phyloP scores from a whole-genome alignment of 352 stramenopile genomes.

The Globisporangium mamillatum region DNA sequence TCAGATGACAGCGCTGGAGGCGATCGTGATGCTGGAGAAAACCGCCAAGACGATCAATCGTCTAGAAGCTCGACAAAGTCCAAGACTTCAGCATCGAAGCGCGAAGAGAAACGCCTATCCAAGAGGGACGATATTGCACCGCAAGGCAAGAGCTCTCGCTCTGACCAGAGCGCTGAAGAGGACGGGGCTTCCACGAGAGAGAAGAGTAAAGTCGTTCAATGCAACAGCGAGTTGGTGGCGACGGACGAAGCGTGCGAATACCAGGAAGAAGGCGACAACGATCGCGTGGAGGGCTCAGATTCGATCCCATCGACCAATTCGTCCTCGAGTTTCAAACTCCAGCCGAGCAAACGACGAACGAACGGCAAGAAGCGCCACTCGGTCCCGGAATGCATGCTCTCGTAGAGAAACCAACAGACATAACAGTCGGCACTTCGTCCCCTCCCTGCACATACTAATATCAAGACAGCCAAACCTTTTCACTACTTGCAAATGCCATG shows the following conservation, averaged over 20 bases:
- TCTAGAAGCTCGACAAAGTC: neutral
- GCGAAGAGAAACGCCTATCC: neutral
- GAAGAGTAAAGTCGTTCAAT: neutral
- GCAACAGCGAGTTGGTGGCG: neutral
- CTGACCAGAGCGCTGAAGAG: neutral
- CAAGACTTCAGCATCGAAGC: neutral
- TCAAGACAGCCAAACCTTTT: neutral
- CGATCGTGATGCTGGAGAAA: constrained; percentile 1
- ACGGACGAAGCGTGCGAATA: neutral
- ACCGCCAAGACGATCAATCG: neutral
- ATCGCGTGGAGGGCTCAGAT: neutral
- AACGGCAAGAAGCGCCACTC: constrained; percentile 63
- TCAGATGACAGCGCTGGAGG: constrained; percentile 17
- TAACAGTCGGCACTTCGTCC: neutral
- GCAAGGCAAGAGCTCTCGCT: neutral
- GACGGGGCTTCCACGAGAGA: constrained; percentile 3
- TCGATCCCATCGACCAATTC: neutral
- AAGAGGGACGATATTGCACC: neutral
- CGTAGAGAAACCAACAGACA: constrained; percentile 11
- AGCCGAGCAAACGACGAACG: constrained; percentile 58
- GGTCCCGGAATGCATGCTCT: constrained; percentile 34
- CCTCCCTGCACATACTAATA: neutral
- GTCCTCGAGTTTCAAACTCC: constrained; percentile 12
- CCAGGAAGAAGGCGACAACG: constrained; percentile 6
- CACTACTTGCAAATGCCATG: neutral